Conservation (phyloP, 768 basidiomycete genomes). For the Tulasnella sp. region DNA sequence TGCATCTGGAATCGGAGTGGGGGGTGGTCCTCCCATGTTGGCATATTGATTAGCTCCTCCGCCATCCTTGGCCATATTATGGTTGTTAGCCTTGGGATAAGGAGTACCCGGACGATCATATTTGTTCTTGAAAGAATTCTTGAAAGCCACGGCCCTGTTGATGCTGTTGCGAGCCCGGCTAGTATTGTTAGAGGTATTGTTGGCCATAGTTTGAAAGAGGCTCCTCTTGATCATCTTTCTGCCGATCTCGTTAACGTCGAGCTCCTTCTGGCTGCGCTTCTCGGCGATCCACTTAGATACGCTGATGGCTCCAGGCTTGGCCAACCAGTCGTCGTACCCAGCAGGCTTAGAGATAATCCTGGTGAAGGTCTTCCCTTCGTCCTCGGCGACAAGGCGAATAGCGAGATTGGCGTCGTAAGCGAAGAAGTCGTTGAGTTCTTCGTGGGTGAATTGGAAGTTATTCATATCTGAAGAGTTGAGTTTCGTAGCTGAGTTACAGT, state of each 20-base stretch:
- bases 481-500: too few relatives aligned
- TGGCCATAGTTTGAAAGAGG: not conserved
- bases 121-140: not conserved
- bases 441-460: not conserved
- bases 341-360: not conserved
- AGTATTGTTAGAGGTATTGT: not conserved
- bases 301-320: not conserved
- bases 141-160: not conserved
- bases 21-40: not conserved
- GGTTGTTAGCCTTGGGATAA: not conserved
- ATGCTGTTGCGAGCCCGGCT: not conserved
- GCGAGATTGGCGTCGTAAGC: not conserved
- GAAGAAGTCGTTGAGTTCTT: not conserved
- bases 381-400: not conserved
- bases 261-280: not conserved
- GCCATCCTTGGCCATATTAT: not conserved
- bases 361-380: slow-evolving; percentile 3
- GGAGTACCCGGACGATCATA: not conserved
- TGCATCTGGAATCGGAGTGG: not conserved
- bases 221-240: slow-evolving; percentile 1
- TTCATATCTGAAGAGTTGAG: too few relatives aligned
- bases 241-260: slow-evolving; percentile 4
- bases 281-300: slow-evolving; percentile 2
- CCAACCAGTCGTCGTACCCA: not conserved
- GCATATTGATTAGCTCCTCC: too few relatives aligned